A percentile compares a stretch with the other conserved stretches of the same genome.
Conservation (phyloP, 345 rosid species). For the Conringia planisiliqua region DNA sequence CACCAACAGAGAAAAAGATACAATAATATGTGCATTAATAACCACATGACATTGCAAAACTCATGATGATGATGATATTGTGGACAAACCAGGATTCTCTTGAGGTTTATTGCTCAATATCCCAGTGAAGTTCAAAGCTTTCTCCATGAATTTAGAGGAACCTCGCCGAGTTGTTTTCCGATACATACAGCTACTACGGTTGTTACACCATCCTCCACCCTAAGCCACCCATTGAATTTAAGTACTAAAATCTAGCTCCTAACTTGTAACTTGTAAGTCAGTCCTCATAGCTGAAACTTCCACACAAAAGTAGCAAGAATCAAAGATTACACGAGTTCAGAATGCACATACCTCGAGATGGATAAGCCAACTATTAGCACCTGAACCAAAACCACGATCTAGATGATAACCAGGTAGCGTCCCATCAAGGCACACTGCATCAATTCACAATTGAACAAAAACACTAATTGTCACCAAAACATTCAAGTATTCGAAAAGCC, state of each 20-base stretch:
- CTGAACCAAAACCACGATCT: constrained; percentile 68
- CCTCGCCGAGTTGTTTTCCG: constrained; percentile 75
- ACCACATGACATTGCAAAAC: neutral
- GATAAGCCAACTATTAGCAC: constrained; percentile 78
- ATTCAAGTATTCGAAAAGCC: neutral
- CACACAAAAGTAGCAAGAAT: neutral
- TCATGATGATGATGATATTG: neutral
- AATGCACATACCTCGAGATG: constrained; percentile 63
- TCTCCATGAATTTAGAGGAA: constrained; percentile 76
- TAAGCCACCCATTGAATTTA: no score
- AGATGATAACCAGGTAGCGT: constrained; percentile 89
- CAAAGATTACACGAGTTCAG: no score
- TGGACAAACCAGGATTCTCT: constrained; percentile 68
- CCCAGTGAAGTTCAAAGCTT: constrained; percentile 61
- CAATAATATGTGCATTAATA: neutral
- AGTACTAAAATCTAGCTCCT: neutral
- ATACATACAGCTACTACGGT: constrained; percentile 49
- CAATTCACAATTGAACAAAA: neutral
- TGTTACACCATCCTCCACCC: constrained; percentile 97
- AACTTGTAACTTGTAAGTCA: neutral
- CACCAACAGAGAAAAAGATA: neutral
- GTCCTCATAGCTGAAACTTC: neutral
- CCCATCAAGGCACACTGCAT: constrained; percentile 85
- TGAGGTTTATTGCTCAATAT: constrained; percentile 70
- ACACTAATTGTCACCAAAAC: neutral